Conservation (phyloP, 106 monocot genomes). For the Dendrobium huoshanense region DNA sequence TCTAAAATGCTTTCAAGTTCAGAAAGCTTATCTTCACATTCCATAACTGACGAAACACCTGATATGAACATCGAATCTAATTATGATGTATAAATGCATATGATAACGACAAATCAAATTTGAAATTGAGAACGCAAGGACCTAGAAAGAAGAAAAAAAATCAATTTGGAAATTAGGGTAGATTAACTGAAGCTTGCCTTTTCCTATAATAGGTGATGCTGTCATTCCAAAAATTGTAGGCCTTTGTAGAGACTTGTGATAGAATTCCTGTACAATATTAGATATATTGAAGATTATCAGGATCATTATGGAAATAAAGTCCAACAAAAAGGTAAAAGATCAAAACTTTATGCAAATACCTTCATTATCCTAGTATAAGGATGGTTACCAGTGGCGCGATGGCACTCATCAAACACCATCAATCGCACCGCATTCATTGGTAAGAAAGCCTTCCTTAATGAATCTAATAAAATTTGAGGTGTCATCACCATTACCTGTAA, state of each 20-base stretch:
- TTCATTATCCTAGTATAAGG: conserved; percentile 80
- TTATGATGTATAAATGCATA: neutral
- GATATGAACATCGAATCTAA: conserved; percentile 8
- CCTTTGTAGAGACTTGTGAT: conserved; percentile 42
- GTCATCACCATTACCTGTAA: conserved; percentile 91
- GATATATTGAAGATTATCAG: neutral
- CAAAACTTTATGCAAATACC: conserved; percentile 24
- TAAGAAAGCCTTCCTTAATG: conserved; percentile 70
- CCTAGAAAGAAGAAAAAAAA: neutral
- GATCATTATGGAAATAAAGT: neutral
- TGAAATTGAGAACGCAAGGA: neutral
- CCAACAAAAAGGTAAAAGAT: neutral
- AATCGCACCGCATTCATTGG: conserved; percentile 41
- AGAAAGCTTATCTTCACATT: conserved; percentile 66
- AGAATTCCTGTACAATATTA: conserved; percentile 63
- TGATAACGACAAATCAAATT: neutral
- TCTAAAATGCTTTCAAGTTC: conserved; percentile 74
- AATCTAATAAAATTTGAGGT: conserved; percentile 77
- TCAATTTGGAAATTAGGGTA: neutral
- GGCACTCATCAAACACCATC: conserved; percentile 88
- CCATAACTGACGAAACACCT: conserved; percentile 62
- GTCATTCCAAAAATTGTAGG: conserved; percentile 89
- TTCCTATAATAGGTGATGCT: conserved; percentile 69
- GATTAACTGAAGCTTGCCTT: conserved; percentile 41
- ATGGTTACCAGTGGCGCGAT: conserved; percentile 75